phyloP scores from a whole-genome alignment of 2,329 filamentous ascomycete genomes.

The Pseudopyricularia javanii region DNA sequence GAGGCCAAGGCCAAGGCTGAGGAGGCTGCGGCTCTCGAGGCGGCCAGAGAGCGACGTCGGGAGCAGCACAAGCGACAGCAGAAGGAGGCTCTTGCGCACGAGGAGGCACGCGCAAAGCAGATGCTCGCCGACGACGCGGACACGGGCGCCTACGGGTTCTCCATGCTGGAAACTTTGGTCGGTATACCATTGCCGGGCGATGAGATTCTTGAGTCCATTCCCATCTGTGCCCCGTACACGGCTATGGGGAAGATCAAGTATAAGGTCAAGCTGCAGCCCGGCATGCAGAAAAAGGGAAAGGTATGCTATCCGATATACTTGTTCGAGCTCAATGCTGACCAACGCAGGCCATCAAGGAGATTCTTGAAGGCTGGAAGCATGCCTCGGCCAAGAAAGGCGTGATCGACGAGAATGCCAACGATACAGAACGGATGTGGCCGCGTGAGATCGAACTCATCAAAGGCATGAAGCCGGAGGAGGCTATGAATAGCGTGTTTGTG shows the following conservation, averaged over 20 bases:
- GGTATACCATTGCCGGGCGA: slow-evolving; percentile 71
- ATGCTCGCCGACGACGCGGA: slow-evolving; percentile 42
- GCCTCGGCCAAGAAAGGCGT: slow-evolving; percentile 47
- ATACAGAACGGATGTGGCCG: slow-evolving; percentile 70
- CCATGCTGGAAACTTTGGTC: slow-evolving; percentile 56
- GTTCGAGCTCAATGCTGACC: background rate
- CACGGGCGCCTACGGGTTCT: slow-evolving; percentile 22
- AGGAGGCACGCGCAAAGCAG: slow-evolving; percentile 52
- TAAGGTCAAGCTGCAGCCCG: slow-evolving; percentile 89
- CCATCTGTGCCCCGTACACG: slow-evolving; percentile 52
- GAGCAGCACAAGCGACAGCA: slow-evolving; percentile 72
- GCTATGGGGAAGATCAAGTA: slow-evolving; percentile 69
- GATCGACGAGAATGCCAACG: slow-evolving; percentile 46
- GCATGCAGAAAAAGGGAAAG: slow-evolving; percentile 84
- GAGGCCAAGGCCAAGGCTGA: slow-evolving; percentile 55
- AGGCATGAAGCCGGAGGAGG: slow-evolving; percentile 68
- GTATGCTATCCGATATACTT: slow-evolving; percentile 18
- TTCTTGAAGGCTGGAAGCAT: slow-evolving; percentile 68
- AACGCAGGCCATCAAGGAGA: slow-evolving; percentile 56
- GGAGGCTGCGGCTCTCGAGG: slow-evolving; percentile 60
- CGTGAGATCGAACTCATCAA: slow-evolving; percentile 77
- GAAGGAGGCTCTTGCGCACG: slow-evolving; percentile 62
- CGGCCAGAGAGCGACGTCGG: slow-evolving; percentile 60
- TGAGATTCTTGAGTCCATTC: slow-evolving; percentile 59
- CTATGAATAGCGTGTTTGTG: slow-evolving; percentile 70